These are phyloP conservation scores for Cryptomeria japonica DNA, from an alignment of 75 land plant genomes.

Conservation along the genomic window DNA sequence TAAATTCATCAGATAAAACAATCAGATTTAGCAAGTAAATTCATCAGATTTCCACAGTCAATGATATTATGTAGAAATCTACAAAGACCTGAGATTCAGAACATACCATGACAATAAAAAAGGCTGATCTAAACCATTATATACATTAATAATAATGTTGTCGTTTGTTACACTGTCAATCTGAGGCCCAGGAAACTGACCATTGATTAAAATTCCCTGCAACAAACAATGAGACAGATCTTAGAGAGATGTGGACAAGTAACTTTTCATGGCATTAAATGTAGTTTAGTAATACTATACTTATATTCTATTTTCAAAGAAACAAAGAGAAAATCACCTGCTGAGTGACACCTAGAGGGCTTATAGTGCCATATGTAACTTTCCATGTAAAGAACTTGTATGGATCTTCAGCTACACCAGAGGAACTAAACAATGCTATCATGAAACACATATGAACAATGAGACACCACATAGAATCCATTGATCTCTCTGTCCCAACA, in stretches of 20 bases:
- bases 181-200: slow-evolving; percentile 83
- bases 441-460: background rate
- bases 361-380: slow-evolving; percentile 32
- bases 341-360: slow-evolving; percentile 32
- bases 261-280: background rate
- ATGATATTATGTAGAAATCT: no score
- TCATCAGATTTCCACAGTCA: no score
- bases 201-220: slow-evolving; percentile 85
- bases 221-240: background rate
- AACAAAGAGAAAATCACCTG: slow-evolving; percentile 17
- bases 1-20: background rate
- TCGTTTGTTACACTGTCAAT: slow-evolving; percentile 60
- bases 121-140: slow-evolving; percentile 65
- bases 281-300: background rate
- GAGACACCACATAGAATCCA: background rate
- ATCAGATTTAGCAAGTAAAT: background rate
- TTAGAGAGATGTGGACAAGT: background rate
- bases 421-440: background rate
- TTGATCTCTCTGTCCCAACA: no score
- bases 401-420: slow-evolving; percentile 18
- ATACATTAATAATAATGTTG: slow-evolving; percentile 69
- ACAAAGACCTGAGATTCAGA: background rate
- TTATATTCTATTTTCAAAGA: background rate
- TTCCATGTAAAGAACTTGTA: slow-evolving; percentile 46
- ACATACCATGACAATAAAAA: slow-evolving; percentile 67